These are phyloP conservation scores for Immersiella caudata DNA, from an alignment of 495 filamentous ascomycete genomes.

Conservation along the genomic window DNA sequence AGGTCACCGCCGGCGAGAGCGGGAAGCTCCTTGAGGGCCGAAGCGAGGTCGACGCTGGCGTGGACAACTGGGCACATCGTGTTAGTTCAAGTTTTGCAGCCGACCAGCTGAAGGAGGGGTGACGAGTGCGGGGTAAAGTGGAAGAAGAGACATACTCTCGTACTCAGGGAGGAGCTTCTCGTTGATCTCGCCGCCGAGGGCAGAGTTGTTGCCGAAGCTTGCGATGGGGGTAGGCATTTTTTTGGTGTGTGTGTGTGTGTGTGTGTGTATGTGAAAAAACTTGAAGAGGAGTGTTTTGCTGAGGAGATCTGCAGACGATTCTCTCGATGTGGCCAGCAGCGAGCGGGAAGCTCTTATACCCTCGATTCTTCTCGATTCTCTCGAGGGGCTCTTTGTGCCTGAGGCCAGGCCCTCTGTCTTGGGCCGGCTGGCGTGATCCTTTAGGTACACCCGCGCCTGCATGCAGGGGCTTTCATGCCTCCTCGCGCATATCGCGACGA, in stretches of 20 bases:
- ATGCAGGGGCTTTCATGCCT: neutral
- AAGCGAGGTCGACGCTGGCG: conserved; percentile 25
- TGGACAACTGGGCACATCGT: conserved; percentile 30
- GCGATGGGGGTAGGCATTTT: conserved; percentile 31
- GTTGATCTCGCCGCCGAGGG: conserved; percentile 27
- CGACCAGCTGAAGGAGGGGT: too few species aligned
- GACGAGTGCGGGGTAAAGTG: neutral
- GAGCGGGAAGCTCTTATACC: neutral
- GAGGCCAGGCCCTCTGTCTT: neutral
- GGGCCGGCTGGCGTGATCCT: neutral
- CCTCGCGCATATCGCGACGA: neutral
- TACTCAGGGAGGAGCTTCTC: conserved; percentile 35
- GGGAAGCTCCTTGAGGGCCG: conserved; percentile 33
- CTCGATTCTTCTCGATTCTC: neutral
- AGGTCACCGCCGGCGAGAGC: conserved; percentile 25
- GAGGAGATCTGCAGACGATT: neutral
- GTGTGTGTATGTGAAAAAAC: neutral
- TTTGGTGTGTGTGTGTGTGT: neutral
- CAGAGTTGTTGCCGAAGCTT: conserved; percentile 32
- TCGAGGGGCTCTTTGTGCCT: neutral
- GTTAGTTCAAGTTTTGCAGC: neutral
- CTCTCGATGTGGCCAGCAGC: neutral
- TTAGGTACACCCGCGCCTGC: neutral
- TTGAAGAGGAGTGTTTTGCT: neutral
- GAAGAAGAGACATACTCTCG: conserved; percentile 26